Percentiles rank a stretch among this genome's conserved stretches.
These are phyloP conservation scores for Fusarium redolens DNA, from an alignment of 2,329 filamentous ascomycete species.

Conservation along the genomic window DNA sequence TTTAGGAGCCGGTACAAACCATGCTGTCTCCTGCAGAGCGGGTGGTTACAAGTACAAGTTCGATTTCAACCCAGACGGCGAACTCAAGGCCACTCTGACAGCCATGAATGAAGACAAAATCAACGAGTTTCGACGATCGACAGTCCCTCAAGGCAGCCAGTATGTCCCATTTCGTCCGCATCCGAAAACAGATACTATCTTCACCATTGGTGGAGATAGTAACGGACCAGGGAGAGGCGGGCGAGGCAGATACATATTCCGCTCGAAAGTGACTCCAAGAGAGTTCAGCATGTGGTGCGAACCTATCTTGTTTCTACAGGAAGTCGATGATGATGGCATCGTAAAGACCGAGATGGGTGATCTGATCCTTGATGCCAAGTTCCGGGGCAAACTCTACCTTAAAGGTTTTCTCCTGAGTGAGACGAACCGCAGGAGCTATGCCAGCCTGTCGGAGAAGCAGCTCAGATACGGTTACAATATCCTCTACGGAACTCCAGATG, in stretches of 20 bases:
- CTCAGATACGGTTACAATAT: conserved; percentile 32
- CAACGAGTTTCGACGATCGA: neutral
- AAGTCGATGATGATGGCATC: neutral
- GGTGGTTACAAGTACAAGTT: conserved; percentile 47
- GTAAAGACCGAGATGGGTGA: conserved; percentile 4
- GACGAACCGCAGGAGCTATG: neutral
- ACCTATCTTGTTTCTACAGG: conserved; percentile 15
- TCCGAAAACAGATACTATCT: conserved; percentile 4
- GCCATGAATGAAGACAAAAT: conserved; percentile 3
- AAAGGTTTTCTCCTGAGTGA: conserved; percentile 12
- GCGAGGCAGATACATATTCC: neutral
- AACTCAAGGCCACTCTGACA: conserved; percentile 31
- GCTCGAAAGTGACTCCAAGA: neutral
- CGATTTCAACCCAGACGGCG: conserved; percentile 42
- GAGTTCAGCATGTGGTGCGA: conserved; percentile 22
- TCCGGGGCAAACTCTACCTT: conserved; percentile 9
- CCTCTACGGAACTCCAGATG: neutral
- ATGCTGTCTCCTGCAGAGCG: conserved; percentile 41
- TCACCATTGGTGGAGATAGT: conserved; percentile 4
- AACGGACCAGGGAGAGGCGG: neutral
- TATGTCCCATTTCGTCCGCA: neutral
- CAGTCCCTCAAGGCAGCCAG: too few relatives aligned
- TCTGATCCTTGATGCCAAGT: neutral
- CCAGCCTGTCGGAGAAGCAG: conserved; percentile 15
- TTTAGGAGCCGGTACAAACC: conserved; percentile 43